These are phyloP conservation scores for Cyberlindnera veronae DNA, from an alignment of 805 yeast genomes.

Conservation along the genomic window DNA sequence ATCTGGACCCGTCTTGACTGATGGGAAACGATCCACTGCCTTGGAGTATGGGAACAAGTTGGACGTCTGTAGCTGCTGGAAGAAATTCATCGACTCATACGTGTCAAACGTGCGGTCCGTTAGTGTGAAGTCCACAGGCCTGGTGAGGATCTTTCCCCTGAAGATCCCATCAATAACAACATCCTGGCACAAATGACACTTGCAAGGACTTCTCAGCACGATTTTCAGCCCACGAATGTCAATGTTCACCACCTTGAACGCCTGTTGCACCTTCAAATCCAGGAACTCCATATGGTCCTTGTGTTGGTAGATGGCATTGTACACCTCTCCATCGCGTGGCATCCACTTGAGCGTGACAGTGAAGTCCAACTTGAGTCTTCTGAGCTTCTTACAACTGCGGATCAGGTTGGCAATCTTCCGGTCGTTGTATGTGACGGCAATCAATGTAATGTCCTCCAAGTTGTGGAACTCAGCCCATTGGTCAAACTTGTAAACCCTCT, in stretches of 20 bases:
- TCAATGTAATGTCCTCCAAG: conserved; percentile 38
- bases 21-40: conserved; percentile 40
- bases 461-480: conserved; percentile 35
- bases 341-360: conserved; percentile 33
- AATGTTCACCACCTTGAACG: conserved; percentile 16
- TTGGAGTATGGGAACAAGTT: conserved; percentile 40
- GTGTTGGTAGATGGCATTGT: conserved; percentile 32
- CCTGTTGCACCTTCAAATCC: conserved; percentile 33
- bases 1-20: conserved; percentile 41
- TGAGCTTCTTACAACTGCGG: conserved; percentile 30
- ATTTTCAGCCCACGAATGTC: conserved; percentile 19
- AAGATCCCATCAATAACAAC: conserved; percentile 30
- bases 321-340: conserved; percentile 31
- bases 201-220: conserved; percentile 17
- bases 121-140: conserved; percentile 28
- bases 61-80: conserved; percentile 33
- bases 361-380: conserved; percentile 39
- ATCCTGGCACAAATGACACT: conserved; percentile 20
- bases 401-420: conserved; percentile 31
- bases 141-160: conserved; percentile 32
- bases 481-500: conserved; percentile 33
- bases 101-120: conserved; percentile 25
- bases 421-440: conserved; percentile 33
- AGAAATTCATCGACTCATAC: conserved; percentile 34
- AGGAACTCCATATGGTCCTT: conserved; percentile 35